These are phyloP conservation scores for Adansonia madagascariensis DNA, from an alignment of 441 rosid species.

Conservation along the genomic window DNA sequence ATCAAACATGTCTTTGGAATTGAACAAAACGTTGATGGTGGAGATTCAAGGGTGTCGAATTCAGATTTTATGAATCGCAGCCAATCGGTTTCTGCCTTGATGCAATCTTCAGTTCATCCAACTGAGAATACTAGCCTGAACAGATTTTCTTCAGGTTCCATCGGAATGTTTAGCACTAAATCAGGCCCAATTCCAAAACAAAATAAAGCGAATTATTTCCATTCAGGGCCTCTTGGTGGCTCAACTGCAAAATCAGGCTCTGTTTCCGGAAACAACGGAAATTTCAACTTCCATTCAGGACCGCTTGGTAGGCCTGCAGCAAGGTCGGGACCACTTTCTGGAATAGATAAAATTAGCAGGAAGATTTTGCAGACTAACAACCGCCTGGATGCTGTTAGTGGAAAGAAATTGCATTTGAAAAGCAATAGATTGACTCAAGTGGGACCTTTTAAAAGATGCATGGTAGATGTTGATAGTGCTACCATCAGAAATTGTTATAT, in stretches of 20 bases:
- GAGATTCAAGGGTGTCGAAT: slow-evolving; percentile 46
- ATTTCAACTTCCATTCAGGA: slow-evolving; percentile 67
- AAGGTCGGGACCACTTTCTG: slow-evolving; percentile 63
- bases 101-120: slow-evolving; percentile 60
- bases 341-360: slow-evolving; percentile 52
- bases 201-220: slow-evolving; percentile 56
- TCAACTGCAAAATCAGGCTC: slow-evolving; percentile 55
- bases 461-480: slow-evolving; percentile 51
- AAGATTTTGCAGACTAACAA: slow-evolving; percentile 58
- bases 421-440: slow-evolving; percentile 66
- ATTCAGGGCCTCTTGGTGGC: slow-evolving; percentile 79
- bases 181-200: slow-evolving; percentile 59
- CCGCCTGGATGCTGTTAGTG: slow-evolving; percentile 39
- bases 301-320: slow-evolving; percentile 59
- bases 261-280: slow-evolving; percentile 47
- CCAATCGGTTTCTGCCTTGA: slow-evolving; percentile 71
- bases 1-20: slow-evolving; percentile 71
- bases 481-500: slow-evolving; percentile 47
- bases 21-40: slow-evolving; percentile 43
- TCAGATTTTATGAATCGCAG: slow-evolving; percentile 64
- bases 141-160: slow-evolving; percentile 84
- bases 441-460: slow-evolving; percentile 87
- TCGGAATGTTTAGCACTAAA: slow-evolving; percentile 49
- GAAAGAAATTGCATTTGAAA: slow-evolving; percentile 55
- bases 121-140: slow-evolving; percentile 54